Conservation (phyloP, 2,329 filamentous ascomycete genomes). For the Sclerotinia minor region DNA sequence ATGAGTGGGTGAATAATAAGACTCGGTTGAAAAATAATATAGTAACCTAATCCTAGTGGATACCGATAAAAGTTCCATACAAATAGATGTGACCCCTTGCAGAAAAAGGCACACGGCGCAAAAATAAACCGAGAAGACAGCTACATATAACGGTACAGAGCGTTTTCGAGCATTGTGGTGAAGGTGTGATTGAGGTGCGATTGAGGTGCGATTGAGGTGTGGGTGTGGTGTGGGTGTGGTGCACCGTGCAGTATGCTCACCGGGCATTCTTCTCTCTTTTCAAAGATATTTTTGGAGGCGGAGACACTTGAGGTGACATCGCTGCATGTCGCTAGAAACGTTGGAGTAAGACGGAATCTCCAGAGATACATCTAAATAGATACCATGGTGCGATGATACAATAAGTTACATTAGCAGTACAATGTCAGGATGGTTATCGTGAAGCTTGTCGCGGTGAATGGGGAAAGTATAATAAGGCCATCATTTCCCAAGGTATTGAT, state of each 20-base stretch:
- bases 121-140: neutral
- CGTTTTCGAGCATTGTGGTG: neutral
- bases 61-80: neutral
- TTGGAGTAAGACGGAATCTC: conserved; percentile 10
- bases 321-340: neutral
- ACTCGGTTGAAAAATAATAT: conserved; percentile 9
- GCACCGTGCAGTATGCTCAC: neutral
- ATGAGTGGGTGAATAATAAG: conserved; percentile 15
- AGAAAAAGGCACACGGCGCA: neutral
- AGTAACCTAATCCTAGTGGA: neutral
- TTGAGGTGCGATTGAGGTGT: neutral
- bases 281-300: conserved; percentile 16
- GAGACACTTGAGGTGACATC: conserved; percentile 21
- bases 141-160: conserved; percentile 5
- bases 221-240: neutral
- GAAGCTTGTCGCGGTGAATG: neutral
- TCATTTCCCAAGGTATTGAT: neutral
- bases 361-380: conserved; percentile 1
- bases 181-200: neutral
- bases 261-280: conserved; percentile 13
- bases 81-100: conserved; percentile 4
- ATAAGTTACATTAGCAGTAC: neutral
- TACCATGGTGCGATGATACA: neutral
- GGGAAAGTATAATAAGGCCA: neutral
- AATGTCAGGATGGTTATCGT: neutral